Evolutionary conservation across 805 yeast species (phyloP).

Genomic region (Metschnikowia henanensis): DNA sequence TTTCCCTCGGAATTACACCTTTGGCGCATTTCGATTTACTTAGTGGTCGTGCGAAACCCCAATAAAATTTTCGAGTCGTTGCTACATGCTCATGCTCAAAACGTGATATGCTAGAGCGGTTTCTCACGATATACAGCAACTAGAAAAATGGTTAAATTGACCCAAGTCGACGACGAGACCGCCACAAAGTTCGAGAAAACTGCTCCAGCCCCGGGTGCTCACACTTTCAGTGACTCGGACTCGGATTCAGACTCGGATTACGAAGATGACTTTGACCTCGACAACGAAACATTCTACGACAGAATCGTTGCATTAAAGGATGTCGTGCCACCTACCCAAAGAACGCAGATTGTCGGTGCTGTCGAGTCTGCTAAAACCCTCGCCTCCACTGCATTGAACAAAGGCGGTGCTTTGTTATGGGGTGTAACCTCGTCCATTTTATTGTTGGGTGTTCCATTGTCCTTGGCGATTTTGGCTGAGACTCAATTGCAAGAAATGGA

Average conservation of each 20-base stretch:
- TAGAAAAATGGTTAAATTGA: slow-evolving; percentile 68
- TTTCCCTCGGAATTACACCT: background rate
- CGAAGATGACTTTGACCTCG: slow-evolving; percentile 72
- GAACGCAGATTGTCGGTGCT: slow-evolving; percentile 47
- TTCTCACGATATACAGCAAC: slow-evolving; percentile 1
- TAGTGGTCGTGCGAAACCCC: slow-evolving; percentile 20
- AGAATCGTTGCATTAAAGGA: slow-evolving; percentile 92
- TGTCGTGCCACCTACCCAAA: slow-evolving; percentile 84
- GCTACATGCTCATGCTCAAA: slow-evolving; percentile 7
- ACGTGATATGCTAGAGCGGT: background rate
- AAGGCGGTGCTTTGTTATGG: slow-evolving; percentile 83
- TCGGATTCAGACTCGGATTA: slow-evolving; percentile 49
- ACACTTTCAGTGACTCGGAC: slow-evolving; percentile 39
- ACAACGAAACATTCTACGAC: slow-evolving; percentile 81
- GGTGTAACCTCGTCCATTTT: slow-evolving; percentile 77
- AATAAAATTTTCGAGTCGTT: slow-evolving; percentile 21
- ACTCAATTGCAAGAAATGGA: slow-evolving; percentile 94
- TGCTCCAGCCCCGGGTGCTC: slow-evolving; percentile 29
- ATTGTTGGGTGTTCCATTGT: slow-evolving; percentile 89
- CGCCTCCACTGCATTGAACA: slow-evolving; percentile 47
- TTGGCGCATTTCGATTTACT: background rate
- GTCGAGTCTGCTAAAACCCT: slow-evolving; percentile 24
- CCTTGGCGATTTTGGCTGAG: slow-evolving; percentile 86
- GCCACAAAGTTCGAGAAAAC: slow-evolving; percentile 37
- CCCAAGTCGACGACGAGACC: slow-evolving; percentile 65